Base-by-base conservation (phyloP, 345 rosid genomes). In the Syzygium aqueum region DNA sequence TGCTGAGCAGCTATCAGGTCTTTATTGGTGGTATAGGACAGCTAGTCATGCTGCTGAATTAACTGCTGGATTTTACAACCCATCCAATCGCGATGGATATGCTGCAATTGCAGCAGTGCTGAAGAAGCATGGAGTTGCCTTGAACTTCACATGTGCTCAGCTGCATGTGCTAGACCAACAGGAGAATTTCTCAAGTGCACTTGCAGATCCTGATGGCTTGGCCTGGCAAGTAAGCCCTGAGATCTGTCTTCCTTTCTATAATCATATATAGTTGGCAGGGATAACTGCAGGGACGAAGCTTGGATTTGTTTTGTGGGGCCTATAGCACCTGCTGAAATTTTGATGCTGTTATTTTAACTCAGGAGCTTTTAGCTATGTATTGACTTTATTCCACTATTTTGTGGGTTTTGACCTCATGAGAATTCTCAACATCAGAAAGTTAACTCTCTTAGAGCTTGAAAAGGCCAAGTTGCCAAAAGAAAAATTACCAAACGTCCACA, bases 11-110 rank as follows among this genome's bases (percentile, higher is more conserved):
- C 93, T 97, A 65, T 94, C 98, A 94, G 98, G 95, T 89, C 92
- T 93, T 87, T 94, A 97, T 90, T 97, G 99, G 99, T 96, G 99
- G 98, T 96, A 95, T 92, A 97, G 95, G 94, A 95, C 99, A 85
- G 91, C 94, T 84, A 95, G 98, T 93, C 99, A 97, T 91, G 98
- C 99, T 56, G 96, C 99, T 85, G 99, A 97, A 87, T 87, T 96
- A 92, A 95, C 99, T 52, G 94, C 98, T 91, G 99, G 99, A 46
- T 94, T 93, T 92, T 92, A 96, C 94, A 97, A 97, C 90, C 93
- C 99, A 40, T 91, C 94, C 90, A 96, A 97, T 89, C 95, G 93
- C 59, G 98, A 96, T 93, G 99, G 99, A 80, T 97, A 96, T 88
- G 92, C 95, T 87, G 93, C 94, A 87, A 90, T 97, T 87, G 94